Base-by-base conservation (phyloP, 305 asterid genomes). In the Plantago lanceolata region DNA sequence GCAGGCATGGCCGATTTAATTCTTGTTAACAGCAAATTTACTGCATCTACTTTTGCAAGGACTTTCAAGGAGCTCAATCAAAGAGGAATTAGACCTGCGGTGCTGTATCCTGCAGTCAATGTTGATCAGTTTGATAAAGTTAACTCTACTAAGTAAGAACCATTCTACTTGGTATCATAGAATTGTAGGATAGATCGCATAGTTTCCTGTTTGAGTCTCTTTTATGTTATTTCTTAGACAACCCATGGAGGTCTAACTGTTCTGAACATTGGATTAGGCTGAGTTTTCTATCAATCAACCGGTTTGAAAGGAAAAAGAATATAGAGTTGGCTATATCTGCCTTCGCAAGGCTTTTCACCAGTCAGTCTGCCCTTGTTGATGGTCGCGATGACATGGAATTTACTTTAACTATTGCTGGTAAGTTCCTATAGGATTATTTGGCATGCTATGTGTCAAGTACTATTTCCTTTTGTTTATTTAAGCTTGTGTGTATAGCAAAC, bases 261-360 rank as follows among this genome's bases (percentile, higher is more conserved):
- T 55, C 21, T 45, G 61, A 47, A 54, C 49, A 53, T 66, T 59
- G 8, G 24, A 78, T 21, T 75, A 93, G 97, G 86, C 73, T 76
- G 80, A 84, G 71, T 72, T 84, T 93, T 77, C 93, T 93, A 35
- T 93, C 98, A 18, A 89, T 93, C 77, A 93, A 93, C 68, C 95
- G 98, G 52, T 93, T 87, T 74, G 98, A 93, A 57, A 82, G 94
- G 83, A 89, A 89, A 69, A 93, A 93, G 87, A 89, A 93, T 73
- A 87, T 93, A 55, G 91, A 80, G 53, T 82, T 93, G 66, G 99
- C 99, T 68, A 82, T 92, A 74, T 81, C 96, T 59, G 88, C 98
- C 19, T 89, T 92, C 63, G 88, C 91, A 17, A 75, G 61, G 80
- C 86, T 93, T 58, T 80, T 69, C 73, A 68, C 68, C 61, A 71